Conservation (phyloP, 169 alveolate genomes). For the Eimeria acervulina region DNA sequence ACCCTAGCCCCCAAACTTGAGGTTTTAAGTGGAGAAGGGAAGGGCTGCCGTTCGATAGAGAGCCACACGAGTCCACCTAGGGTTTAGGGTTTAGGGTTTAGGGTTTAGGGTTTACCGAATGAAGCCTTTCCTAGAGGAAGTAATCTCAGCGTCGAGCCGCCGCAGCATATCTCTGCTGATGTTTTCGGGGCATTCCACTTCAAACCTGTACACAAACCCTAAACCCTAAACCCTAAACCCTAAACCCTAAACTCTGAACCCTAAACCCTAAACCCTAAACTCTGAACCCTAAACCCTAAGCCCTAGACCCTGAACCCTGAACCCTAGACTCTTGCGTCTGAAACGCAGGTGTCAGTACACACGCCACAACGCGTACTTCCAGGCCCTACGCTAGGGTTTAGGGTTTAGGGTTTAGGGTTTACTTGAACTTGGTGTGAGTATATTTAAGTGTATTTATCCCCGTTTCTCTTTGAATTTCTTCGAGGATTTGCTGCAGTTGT, state of each 20-base stretch:
- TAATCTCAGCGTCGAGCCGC: conserved; percentile 45
- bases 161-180: conserved; percentile 54
- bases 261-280: too few relatives aligned
- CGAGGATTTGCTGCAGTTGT: background rate
- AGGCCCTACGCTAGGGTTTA: background rate
- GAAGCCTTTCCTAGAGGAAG: conserved; percentile 82
- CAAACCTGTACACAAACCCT: conserved; percentile 49
- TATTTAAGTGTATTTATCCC: background rate
- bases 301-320: too few relatives aligned
- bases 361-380: too few relatives aligned
- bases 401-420: conserved; percentile 36
- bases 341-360: too few relatives aligned
- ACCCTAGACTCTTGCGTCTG: too few relatives aligned
- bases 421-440: background rate
- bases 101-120: conserved; percentile 37
- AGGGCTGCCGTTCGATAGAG: too few relatives aligned
- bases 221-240: background rate
- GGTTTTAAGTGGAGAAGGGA: background rate
- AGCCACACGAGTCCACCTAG: background rate
- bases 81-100: too few relatives aligned
- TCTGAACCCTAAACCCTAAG: too few relatives aligned
- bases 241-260: too few relatives aligned
- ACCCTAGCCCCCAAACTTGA: background rate
- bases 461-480: background rate
- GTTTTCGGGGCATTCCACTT: conserved; percentile 78